Conservation (phyloP, 2,329 filamentous ascomycete genomes). For the Ceratocystis smalleyi region DNA sequence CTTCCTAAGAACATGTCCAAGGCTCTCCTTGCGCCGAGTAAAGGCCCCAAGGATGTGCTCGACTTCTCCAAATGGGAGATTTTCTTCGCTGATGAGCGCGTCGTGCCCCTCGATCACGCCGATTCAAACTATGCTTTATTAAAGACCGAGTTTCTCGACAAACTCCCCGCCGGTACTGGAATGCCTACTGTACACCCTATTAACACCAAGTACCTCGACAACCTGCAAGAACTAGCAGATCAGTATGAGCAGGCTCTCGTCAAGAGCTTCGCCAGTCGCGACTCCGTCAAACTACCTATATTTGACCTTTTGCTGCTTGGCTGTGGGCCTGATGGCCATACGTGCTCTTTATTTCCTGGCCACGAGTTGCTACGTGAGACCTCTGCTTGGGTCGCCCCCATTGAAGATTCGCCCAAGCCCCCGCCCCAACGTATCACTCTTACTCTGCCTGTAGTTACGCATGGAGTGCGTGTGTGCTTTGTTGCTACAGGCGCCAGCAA, state of each 20-base stretch:
- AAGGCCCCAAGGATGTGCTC: constrained; percentile 43
- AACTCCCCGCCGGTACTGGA: constrained; percentile 55
- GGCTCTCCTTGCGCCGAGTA: constrained; percentile 51
- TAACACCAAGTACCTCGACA: constrained; percentile 47
- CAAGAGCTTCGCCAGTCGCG: constrained; percentile 70
- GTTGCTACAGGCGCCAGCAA: constrained; percentile 81
- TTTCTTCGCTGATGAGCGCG: constrained; percentile 96
- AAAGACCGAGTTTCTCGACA: constrained; percentile 75
- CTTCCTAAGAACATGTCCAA: constrained; percentile 76
- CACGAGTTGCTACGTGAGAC: constrained; percentile 75
- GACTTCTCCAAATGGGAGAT: constrained; percentile 87
- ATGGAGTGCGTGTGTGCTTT: constrained; percentile 75
- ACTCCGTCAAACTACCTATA: constrained; percentile 85
- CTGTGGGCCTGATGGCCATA: constrained; percentile 91
- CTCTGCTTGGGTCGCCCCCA: constrained; percentile 81
- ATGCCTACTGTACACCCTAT: constrained; percentile 66
- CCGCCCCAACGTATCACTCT: constrained; percentile 82
- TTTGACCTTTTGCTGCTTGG: constrained; percentile 90
- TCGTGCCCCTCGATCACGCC: constrained; percentile 75
- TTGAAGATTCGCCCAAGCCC: constrained; percentile 88
- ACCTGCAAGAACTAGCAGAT: constrained; percentile 84
- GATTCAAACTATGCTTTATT: constrained; percentile 90
- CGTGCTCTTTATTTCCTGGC: constrained; percentile 87
- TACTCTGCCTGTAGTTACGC: constrained; percentile 76
- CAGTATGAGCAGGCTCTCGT: constrained; percentile 84